A percentile compares a stretch with the other conserved stretches of the same genome.
Evolutionary conservation across 306 rosid genomes (phyloP).

Genomic region (Vigna angularis): DNA sequence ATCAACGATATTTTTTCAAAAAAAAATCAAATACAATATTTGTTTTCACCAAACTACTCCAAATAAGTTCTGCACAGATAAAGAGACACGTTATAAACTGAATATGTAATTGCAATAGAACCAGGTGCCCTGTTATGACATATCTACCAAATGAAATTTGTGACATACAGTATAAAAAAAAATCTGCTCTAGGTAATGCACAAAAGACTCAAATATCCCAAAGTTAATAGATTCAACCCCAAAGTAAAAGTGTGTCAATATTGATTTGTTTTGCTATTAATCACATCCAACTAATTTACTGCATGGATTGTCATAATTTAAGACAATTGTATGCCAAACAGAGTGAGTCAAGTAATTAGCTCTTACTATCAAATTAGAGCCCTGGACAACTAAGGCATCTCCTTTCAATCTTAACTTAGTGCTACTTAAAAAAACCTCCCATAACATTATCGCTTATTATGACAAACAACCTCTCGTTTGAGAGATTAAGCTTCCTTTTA

Average conservation of each 20-base stretch:
- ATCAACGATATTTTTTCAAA: background rate
- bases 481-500: background rate
- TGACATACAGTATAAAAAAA: conserved; percentile 14
- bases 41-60: conserved; percentile 11
- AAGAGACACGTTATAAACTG: background rate
- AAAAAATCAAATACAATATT: conserved; percentile 4
- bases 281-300: conserved; percentile 2
- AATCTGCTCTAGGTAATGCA: conserved; percentile 20
- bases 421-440: background rate
- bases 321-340: background rate
- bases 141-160: background rate
- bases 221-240: background rate
- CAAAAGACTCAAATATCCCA: background rate
- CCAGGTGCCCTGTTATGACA: background rate
- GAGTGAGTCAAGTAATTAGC: conserved; percentile 4
- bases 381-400: background rate
- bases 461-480: background rate
- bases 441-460: background rate
- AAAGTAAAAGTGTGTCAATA: background rate
- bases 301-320: background rate
- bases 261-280: background rate
- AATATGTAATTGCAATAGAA: background rate
- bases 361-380: background rate
- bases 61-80: conserved; percentile 11
- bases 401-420: background rate